These are phyloP conservation scores for Crataegus laevigata DNA, from an alignment of 306 rosid genomes.

Conservation along the genomic window DNA sequence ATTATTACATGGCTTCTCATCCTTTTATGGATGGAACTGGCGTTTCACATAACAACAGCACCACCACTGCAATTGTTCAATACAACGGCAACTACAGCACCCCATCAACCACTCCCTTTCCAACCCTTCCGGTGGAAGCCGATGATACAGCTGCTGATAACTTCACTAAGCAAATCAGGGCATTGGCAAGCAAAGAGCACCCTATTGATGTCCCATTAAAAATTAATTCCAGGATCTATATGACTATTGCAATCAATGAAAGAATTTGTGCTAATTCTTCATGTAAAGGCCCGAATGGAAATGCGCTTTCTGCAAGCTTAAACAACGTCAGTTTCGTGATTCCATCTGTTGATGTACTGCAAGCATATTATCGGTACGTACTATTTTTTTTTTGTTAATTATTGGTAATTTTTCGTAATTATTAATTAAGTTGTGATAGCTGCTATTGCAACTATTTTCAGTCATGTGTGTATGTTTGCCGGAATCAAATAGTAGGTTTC, in stretches of 20 bases:
- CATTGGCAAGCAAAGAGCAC: constrained; percentile 26
- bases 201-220: constrained; percentile 21
- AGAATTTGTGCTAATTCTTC: constrained; percentile 12
- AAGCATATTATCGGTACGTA: constrained; percentile 32
- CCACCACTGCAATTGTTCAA: constrained; percentile 23
- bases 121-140: constrained; percentile 14
- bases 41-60: neutral
- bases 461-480: no score
- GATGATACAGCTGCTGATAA: constrained; percentile 3
- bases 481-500: no score
- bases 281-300: constrained; percentile 20
- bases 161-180: constrained; percentile 6
- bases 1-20: constrained; percentile 26
- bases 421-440: neutral
- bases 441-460: neutral
- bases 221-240: constrained; percentile 11
- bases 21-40: constrained; percentile 9
- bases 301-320: constrained; percentile 16
- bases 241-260: constrained; percentile 22
- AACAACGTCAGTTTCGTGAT: constrained; percentile 29
- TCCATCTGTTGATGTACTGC: constrained; percentile 15
- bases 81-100: constrained; percentile 11
- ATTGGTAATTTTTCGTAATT: neutral
- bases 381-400: neutral
- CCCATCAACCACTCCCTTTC: constrained; percentile 8